Base-by-base conservation (phyloP, 2,329 filamentous ascomycete species). In the Alternaria gansuensis region DNA sequence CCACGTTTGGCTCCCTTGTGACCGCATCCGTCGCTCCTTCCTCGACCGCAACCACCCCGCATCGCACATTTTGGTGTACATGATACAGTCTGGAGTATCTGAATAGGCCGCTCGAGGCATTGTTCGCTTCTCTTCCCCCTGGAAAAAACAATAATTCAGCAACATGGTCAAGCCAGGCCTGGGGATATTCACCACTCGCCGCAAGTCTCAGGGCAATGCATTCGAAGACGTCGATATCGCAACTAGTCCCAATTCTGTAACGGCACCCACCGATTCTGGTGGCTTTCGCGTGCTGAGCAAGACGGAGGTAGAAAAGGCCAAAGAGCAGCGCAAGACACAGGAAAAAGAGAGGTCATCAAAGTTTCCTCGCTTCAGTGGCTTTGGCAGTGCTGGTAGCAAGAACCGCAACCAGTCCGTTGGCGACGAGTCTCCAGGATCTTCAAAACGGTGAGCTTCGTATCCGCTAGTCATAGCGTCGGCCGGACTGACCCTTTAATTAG, bases 151-250 rank as follows among this genome's bases (percentile, higher is more conserved):
- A 36, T 48, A 39, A 11, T 23, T n/a, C 13, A 21, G 23, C 54
- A 65, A n/a, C 46, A 75, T 74, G 72, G 72, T 58, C 58, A 76
- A 73, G 67, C 68, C 73, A 29, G 67, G 68, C 8, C 66, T 77
- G 14, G 69, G 71, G 17, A 66, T 75, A 56, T 74, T 77, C 59
- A 73, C 64, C 31, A 67, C 62, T 48, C 75, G 76, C 28, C 71
- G 76, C 29, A 78, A 77, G 69, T 78, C 76, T 24, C 69, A 73
- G 52, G 70, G 73, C 52, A 77, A 77, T 57, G 67, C 64, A 23
- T 61, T 78, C 33, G 75, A 77, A 10, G 72, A 76, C 8, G 52
- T 65, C 24, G 48, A 59, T 34, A 54, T 59, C 11, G 51, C 65
- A 24, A 60, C 64, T 26, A 70, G 68, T 53, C 68, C 68, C n/a